A percentile compares a stretch with the other conserved stretches of the same genome.
Conservation (phyloP, 306 rosid species). For the Canavalia gladiata region DNA sequence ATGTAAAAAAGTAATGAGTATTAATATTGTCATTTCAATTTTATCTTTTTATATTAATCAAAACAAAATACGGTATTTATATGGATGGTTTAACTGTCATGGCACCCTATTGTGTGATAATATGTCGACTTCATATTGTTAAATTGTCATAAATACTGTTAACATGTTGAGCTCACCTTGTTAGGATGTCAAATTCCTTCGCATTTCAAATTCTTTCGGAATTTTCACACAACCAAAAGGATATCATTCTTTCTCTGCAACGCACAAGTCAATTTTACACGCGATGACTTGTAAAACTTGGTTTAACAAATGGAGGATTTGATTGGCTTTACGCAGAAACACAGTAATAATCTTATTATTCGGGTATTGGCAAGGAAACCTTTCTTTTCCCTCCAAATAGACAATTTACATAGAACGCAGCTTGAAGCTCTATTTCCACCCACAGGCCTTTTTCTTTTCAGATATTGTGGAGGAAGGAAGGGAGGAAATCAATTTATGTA, state of each 20-base stretch:
- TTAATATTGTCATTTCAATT: neutral
- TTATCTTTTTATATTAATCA: neutral
- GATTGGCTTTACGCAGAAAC: slow-evolving; percentile 26
- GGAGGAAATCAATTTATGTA: slow-evolving; percentile 29
- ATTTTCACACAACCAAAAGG: slow-evolving; percentile 37
- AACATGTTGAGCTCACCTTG: neutral
- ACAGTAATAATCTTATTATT: slow-evolving; percentile 44
- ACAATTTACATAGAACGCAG: slow-evolving; percentile 55
- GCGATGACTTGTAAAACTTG: slow-evolving; percentile 47
- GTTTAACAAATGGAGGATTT: slow-evolving; percentile 44
- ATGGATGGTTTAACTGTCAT: neutral
- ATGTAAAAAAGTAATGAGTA: neutral
- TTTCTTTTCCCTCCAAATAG: slow-evolving; percentile 24
- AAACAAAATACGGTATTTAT: neutral
- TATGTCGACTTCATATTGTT: slow-evolving; percentile 21
- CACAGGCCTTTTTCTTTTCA: slow-evolving; percentile 39
- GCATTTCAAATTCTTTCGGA: slow-evolving; percentile 21
- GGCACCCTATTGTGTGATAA: neutral
- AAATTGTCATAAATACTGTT: neutral
- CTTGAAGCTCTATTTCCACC: slow-evolving; percentile 54
- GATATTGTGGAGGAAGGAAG: slow-evolving; percentile 41
- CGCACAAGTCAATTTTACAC: slow-evolving; percentile 50
- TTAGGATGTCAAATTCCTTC: slow-evolving; percentile 24
- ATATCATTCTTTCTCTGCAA: slow-evolving; percentile 46
- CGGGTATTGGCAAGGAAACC: slow-evolving; percentile 47